A percentile compares a stretch with the other conserved stretches of the same genome.
phyloP scores from a whole-genome alignment of 148 eudicot genomes.

The Persicaria maculosa region DNA sequence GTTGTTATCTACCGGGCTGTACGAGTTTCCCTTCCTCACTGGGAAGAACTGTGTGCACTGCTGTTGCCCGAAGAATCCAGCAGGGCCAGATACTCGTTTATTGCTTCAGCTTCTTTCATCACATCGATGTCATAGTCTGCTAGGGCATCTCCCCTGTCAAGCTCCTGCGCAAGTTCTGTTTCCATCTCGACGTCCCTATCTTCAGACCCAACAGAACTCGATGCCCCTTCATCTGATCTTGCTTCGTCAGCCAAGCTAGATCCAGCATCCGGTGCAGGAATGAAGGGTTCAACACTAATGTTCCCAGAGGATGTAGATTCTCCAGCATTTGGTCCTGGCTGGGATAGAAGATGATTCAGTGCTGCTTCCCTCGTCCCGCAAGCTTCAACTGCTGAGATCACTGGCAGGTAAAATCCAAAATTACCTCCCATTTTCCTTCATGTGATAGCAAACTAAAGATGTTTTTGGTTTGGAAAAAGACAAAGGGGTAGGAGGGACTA shows the following conservation, averaged over 20 bases:
- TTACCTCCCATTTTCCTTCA: not conserved
- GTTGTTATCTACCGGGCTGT: not conserved
- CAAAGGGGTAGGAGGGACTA: not conserved
- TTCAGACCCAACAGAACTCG: constrained; percentile 22
- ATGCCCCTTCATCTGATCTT: constrained; percentile 22
- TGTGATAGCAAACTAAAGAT: not conserved
- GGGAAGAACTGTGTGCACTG: not conserved
- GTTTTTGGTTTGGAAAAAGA: not conserved
- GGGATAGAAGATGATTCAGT: constrained; percentile 33
- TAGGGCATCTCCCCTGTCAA: constrained; percentile 49
- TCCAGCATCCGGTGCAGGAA: not conserved
- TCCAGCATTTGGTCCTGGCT: constrained; percentile 11
- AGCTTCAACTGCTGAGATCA: constrained; percentile 36
- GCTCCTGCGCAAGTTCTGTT: constrained; percentile 48
- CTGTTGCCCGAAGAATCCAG: constrained; percentile 19
- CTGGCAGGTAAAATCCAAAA: constrained; percentile 23
- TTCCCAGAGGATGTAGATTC: not conserved
- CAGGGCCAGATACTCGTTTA: constrained; percentile 65
- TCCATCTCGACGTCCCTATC: constrained; percentile 79
- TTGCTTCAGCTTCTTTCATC: constrained; percentile 84
- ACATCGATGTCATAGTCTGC: constrained; percentile 92
- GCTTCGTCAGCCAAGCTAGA: constrained; percentile 12
- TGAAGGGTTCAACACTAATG: not conserved
- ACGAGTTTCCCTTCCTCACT: not conserved
- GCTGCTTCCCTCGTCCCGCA: constrained; percentile 42